A percentile compares a stretch with the other conserved stretches of the same genome.
Conservation (phyloP, 2,329 filamentous ascomycete genomes). For the Diplodia intermedia region DNA sequence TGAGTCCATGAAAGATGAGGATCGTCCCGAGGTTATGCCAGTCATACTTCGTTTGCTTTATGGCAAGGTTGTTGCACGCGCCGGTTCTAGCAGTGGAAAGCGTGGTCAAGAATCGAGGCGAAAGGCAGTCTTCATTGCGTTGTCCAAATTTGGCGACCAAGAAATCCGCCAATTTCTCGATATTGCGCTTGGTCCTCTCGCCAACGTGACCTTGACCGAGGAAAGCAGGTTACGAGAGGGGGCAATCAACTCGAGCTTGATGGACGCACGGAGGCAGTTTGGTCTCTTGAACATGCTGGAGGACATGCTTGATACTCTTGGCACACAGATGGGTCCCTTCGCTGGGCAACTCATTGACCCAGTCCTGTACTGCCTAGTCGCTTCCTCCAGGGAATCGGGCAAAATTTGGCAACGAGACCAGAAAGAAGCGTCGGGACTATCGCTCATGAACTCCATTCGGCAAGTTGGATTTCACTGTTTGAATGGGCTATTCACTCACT, state of each 20-base stretch:
- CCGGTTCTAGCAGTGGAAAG: slow-evolving; percentile 76
- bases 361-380: slow-evolving; percentile 80
- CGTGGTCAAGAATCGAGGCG: slow-evolving; percentile 82
- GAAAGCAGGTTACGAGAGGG: slow-evolving; percentile 58
- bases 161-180: slow-evolving; percentile 83
- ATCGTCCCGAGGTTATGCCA: slow-evolving; percentile 78
- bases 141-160: slow-evolving; percentile 76
- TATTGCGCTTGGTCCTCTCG: slow-evolving; percentile 77
- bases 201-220: slow-evolving; percentile 65
- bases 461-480: slow-evolving; percentile 83
- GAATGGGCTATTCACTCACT: slow-evolving; percentile 77
- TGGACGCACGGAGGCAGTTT: slow-evolving; percentile 79
- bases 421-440: slow-evolving; percentile 40
- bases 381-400: slow-evolving; percentile 59
- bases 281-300: slow-evolving; percentile 93
- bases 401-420: slow-evolving; percentile 46
- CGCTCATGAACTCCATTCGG: slow-evolving; percentile 65
- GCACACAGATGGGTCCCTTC: slow-evolving; percentile 73
- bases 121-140: slow-evolving; percentile 73
- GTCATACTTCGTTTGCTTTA: slow-evolving; percentile 87
- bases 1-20: slow-evolving; percentile 73
- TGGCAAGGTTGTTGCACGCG: slow-evolving; percentile 84
- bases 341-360: slow-evolving; percentile 74
- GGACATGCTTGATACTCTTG: slow-evolving; percentile 83
- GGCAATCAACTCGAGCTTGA: slow-evolving; percentile 63